A percentile compares a stretch with the other conserved stretches of the same genome.
Conservation (phyloP, 345 rosid genomes). For the Geranium rotundifolium region DNA sequence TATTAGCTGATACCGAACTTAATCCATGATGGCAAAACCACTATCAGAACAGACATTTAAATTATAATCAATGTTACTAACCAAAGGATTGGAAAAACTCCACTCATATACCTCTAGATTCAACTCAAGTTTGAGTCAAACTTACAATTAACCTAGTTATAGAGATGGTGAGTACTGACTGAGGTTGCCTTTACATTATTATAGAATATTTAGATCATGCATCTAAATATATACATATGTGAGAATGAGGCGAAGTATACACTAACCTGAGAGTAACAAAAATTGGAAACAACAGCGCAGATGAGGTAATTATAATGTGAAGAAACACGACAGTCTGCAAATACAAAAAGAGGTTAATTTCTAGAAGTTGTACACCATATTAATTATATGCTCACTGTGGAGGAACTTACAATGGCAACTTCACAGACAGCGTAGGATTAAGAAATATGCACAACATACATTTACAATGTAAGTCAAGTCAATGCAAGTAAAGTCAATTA, state of each 20-base stretch:
- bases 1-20: not conserved
- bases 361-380: no score
- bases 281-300: conserved; percentile 67
- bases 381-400: not conserved
- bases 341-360: conserved; percentile 9
- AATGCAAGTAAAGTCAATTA: not conserved
- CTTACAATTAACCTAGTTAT: no score
- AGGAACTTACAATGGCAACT: not conserved
- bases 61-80: no score
- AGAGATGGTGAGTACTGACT: no score
- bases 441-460: not conserved
- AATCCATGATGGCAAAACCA: no score
- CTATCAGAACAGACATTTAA: no score
- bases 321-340: conserved; percentile 52
- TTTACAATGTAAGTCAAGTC: not conserved
- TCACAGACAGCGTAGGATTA: not conserved
- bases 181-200: not conserved
- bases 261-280: conserved; percentile 70
- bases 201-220: not conserved
- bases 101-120: not conserved
- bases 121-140: not conserved
- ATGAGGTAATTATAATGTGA: conserved; percentile 61
- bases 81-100: not conserved
- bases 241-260: not conserved
- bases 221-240: not conserved